Conservation (phyloP, 2,329 filamentous ascomycete species). For the Pleoardoris graminearum region DNA sequence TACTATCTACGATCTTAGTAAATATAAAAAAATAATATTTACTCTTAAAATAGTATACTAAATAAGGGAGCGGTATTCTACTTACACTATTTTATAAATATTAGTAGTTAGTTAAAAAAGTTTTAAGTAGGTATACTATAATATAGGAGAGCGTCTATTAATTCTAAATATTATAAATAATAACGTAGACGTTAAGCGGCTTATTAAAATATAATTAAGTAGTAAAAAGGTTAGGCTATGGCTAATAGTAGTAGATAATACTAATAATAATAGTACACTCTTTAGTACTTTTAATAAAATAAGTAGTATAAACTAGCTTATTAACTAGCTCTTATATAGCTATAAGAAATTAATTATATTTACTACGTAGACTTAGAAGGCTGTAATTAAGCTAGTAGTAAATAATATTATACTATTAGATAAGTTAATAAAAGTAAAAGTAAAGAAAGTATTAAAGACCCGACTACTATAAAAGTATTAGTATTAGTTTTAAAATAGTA, state of each 20-base stretch:
- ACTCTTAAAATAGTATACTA: slow-evolving; percentile 46
- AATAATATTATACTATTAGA: slow-evolving; percentile 34
- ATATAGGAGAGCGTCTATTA: slow-evolving; percentile 8
- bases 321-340: slow-evolving; percentile 41
- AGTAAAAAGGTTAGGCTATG: slow-evolving; percentile 13
- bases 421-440: slow-evolving; percentile 36
- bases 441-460: slow-evolving; percentile 13
- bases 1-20: slow-evolving; percentile 16
- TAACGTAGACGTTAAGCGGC: slow-evolving; percentile 40
- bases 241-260: background rate
- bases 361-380: slow-evolving; percentile 45
- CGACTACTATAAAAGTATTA: slow-evolving; percentile 5
- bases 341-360: slow-evolving; percentile 41
- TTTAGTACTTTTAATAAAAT: background rate
- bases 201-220: slow-evolving; percentile 43
- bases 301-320: slow-evolving; percentile 17
- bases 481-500: slow-evolving; percentile 3
- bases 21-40: slow-evolving; percentile 15
- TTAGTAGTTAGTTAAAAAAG: slow-evolving; percentile 17
- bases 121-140: slow-evolving; percentile 22
- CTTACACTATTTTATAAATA: slow-evolving; percentile 16
- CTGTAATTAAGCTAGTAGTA: slow-evolving; percentile 29
- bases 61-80: slow-evolving; percentile 23
- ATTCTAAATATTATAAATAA: slow-evolving; percentile 22
- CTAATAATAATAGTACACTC: background rate